phyloP scores from a whole-genome alignment of 805 yeast species.

The Sugiyamaella americana region DNA sequence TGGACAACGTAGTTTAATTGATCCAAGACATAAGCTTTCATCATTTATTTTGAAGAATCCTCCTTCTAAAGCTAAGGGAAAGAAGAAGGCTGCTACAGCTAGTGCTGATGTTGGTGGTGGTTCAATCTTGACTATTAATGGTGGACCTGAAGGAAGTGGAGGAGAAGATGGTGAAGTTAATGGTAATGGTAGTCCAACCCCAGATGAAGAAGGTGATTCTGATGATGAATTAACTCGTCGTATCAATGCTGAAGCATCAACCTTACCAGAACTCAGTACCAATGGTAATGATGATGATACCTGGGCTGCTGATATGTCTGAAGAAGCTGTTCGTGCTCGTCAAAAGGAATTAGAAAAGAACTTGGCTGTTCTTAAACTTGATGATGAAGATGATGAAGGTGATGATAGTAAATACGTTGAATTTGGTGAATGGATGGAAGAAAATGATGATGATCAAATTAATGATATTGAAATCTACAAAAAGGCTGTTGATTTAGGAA shows the following conservation, averaged over 20 bases:
- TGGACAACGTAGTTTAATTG: slow-evolving; percentile 81
- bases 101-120: slow-evolving; percentile 88
- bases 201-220: slow-evolving; percentile 38
- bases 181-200: slow-evolving; percentile 30
- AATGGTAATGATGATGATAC: slow-evolving; percentile 70
- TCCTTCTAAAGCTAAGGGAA: slow-evolving; percentile 40
- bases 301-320: slow-evolving; percentile 97
- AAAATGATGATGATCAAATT: slow-evolving; percentile 56
- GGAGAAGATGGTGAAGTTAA: slow-evolving; percentile 62
- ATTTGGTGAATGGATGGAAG: slow-evolving; percentile 83
- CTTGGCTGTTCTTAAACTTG: slow-evolving; percentile 40
- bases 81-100: slow-evolving; percentile 77
- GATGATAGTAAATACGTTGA: slow-evolving; percentile 52
- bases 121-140: slow-evolving; percentile 31
- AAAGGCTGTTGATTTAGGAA: slow-evolving; percentile 73
- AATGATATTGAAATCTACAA: slow-evolving; percentile 88
- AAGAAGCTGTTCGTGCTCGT: slow-evolving; percentile 90
- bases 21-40: slow-evolving; percentile 80
- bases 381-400: slow-evolving; percentile 37
- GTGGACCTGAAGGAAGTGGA: slow-evolving; percentile 45
- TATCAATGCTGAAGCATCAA: slow-evolving; percentile 79
- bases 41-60: slow-evolving; percentile 88
- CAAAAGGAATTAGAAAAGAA: slow-evolving; percentile 68
- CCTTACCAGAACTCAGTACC: slow-evolving; percentile 49
- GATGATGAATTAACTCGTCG: slow-evolving; percentile 70